Conservation (phyloP, 805 yeast genomes). For the Metschnikowia chrysomelidarum region DNA sequence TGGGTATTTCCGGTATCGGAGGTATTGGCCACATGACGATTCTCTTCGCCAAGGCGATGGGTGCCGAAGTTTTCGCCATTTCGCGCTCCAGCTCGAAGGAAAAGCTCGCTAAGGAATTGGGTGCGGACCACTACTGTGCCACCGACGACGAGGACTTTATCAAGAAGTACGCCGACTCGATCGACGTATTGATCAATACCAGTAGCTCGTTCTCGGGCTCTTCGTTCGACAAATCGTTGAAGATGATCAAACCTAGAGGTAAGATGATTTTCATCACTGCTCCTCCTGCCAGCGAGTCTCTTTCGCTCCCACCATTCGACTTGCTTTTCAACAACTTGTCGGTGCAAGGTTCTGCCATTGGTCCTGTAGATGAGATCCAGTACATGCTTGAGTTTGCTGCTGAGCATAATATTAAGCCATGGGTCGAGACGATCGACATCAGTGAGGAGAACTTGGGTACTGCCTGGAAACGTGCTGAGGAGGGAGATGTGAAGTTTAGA, state of each 20-base stretch:
- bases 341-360: conserved; percentile 18
- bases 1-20: conserved; percentile 64
- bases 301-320: conserved; percentile 10
- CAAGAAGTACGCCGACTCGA: conserved; percentile 10
- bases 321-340: conserved; percentile 16
- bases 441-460: conserved; percentile 17
- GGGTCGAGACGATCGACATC: conserved; percentile 20
- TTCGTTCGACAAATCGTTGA: conserved; percentile 15
- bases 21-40: conserved; percentile 69
- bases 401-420: conserved; percentile 18
- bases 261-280: conserved; percentile 18
- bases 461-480: conserved; percentile 16
- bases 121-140: conserved; percentile 44
- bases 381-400: conserved; percentile 21
- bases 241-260: conserved; percentile 17
- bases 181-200: conserved; percentile 18
- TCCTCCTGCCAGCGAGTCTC: conserved; percentile 14
- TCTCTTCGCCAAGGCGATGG: conserved; percentile 58
- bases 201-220: conserved; percentile 20
- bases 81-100: conserved; percentile 51
- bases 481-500: conserved; percentile 20
- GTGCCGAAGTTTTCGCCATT: conserved; percentile 60
- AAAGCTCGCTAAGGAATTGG: conserved; percentile 51
- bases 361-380: conserved; percentile 16
- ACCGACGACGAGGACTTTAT: conserved; percentile 24